Conservation (phyloP, 345 rosid species). For the Rhizophora apiculata region DNA sequence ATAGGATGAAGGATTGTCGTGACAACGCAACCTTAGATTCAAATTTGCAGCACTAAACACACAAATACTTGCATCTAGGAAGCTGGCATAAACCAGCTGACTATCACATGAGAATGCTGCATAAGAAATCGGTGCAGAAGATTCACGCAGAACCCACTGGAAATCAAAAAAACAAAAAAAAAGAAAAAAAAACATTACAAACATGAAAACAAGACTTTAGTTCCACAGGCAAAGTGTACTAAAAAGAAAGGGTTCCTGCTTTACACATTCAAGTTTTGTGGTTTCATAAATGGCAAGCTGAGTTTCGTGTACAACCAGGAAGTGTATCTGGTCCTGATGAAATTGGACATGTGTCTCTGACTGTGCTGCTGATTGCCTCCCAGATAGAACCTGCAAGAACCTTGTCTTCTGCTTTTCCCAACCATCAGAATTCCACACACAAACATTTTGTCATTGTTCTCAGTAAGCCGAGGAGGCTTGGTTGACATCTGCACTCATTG, state of each 20-base stretch:
- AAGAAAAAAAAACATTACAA: neutral
- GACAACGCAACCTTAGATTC: constrained; percentile 72
- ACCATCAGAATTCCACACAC: constrained; percentile 84
- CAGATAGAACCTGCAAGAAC: constrained; percentile 65
- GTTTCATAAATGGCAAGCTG: constrained; percentile 93
- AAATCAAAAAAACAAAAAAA: neutral
- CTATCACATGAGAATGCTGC: constrained; percentile 94
- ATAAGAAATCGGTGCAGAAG: constrained; percentile 77
- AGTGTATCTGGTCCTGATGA: constrained; percentile 88
- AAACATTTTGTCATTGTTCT: constrained; percentile 18
- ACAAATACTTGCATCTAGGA: no score
- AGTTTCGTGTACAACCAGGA: constrained; percentile 89
- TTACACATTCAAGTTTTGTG: constrained; percentile 76
- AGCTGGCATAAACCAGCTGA: no score
- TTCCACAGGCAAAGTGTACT: neutral
- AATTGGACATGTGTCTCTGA: constrained; percentile 96
- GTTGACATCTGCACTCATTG: no score
- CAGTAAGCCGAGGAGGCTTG: no score
- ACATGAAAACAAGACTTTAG: neutral
- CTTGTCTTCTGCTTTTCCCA: constrained; percentile 86
- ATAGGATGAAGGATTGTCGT: constrained; percentile 72
- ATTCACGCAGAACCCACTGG: constrained; percentile 77
- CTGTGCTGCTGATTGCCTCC: constrained; percentile 53
- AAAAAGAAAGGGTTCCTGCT: constrained; percentile 53
- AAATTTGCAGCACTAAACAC: no score